phyloP scores from a whole-genome alignment of 148 eudicot genomes.

The Silene uniflora region DNA sequence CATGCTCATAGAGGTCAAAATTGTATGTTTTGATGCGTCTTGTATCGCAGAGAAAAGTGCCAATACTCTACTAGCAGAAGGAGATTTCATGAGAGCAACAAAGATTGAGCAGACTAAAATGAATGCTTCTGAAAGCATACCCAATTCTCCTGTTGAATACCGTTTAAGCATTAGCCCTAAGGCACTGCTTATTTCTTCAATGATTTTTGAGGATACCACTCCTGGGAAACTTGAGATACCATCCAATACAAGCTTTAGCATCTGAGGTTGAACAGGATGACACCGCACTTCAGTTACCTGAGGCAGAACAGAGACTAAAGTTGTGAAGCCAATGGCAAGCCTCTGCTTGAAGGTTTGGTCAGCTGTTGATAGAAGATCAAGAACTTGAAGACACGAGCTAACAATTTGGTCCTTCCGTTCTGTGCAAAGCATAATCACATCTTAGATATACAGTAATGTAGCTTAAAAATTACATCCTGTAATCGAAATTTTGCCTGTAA shows the following conservation, averaged over 20 bases:
- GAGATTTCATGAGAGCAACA: conserved; percentile 67
- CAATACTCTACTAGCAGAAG: conserved; percentile 52
- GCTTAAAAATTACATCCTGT: background rate
- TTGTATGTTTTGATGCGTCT: conserved; percentile 58
- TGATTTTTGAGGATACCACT: conserved; percentile 50
- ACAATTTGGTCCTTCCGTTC: conserved; percentile 67
- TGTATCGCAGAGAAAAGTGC: conserved; percentile 39
- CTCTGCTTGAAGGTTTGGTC: conserved; percentile 62
- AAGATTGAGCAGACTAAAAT: conserved; percentile 56
- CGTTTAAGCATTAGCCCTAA: conserved; percentile 69
- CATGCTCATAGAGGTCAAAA: conserved; percentile 48
- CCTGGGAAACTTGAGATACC: conserved; percentile 70
- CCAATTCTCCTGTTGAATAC: conserved; percentile 54
- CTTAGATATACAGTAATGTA: conserved; percentile 4
- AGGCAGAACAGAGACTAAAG: conserved; percentile 65
- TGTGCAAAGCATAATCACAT: conserved; percentile 26
- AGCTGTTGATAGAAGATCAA: conserved; percentile 67
- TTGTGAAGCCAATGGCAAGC: conserved; percentile 83
- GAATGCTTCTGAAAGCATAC: conserved; percentile 83
- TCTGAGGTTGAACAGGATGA: conserved; percentile 77
- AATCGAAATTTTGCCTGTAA: background rate
- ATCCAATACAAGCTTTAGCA: conserved; percentile 60
- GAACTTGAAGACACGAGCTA: conserved; percentile 73
- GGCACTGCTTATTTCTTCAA: conserved; percentile 58
- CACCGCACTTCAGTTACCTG: conserved; percentile 78